Base-by-base conservation (phyloP, 2,329 filamentous ascomycete species). In the Thermoascus crustaceus region DNA sequence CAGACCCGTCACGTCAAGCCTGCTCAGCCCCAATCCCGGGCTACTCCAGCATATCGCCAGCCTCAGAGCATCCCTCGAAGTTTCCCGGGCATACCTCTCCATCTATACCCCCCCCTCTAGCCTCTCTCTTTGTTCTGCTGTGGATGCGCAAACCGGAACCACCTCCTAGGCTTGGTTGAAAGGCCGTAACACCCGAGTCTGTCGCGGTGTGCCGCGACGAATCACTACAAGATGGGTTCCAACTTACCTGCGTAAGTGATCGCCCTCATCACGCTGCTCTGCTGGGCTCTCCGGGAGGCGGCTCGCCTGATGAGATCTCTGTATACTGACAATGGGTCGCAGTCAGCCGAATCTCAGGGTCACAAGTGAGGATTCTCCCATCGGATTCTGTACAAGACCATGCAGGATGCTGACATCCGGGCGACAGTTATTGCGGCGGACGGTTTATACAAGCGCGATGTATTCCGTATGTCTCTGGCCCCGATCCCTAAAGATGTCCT, bases 371-470 rank as follows among this genome's bases (percentile, higher is more conserved):
- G 44, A 37, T 40, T 25, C 27, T 8, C 26, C 26, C 22, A 20
- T n/a, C 16, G 20, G n/a, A 19, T 14, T 16, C n/a, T 30, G 17
- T 18, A 19, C 19, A 35, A 16, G 19, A 18, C 7, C 18, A 20
- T 13, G 31, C 22, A 34, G 14, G 41, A 46, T 22, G 42, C 49
- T 55, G 33, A 58, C 46, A 34, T 25, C 34, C 25, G 17, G 35
- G 22, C 32, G 52, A 50, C 62, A 96, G 91, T 98, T 69, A 95
- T 98, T 71, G 91, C 91, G 52, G 91, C 91, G 52, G 91, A 98
- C 73, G 91, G 91, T 42, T 74, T 98, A 48, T 96, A 95, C 73
- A 98, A 96, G 73, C 81, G 91, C 67, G 91, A 98, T 85, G 88
- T 98, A 43, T 96, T 98, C 67, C 78, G 91, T 96, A 82, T 54